Evolutionary conservation across 192 early-diverging fungal species (phyloP), one percentile per base, ranked within the genome.

Genomic region (Geosiphon pyriformis): DNA sequence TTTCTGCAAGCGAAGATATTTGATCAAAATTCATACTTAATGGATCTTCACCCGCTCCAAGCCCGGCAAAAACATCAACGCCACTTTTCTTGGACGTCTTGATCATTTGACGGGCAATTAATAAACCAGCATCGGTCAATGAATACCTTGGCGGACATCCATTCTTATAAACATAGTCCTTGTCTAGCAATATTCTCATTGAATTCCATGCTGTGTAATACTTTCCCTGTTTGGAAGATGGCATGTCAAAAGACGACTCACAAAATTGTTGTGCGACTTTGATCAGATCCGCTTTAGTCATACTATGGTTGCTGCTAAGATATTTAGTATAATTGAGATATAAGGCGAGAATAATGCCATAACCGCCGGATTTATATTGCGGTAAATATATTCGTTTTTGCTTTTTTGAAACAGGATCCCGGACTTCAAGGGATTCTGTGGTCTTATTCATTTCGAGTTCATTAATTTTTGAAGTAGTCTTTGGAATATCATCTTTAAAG

Each of bases 141-240:
- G 73, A 77, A 62, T 80, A 96, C 26, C 76, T 77, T 18, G 84
- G 65, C 4, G 85, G 85, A 58, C 76, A 78, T 2, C 86, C 82
- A 47, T 82, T 78, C 37, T 82, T 79, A 48, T 82, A 84, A 6
- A 88, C 85, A 46, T 90, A 73, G 23, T 80, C 84, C 20, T 92
- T 89, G 15, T 83, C 74, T 29, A 84, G 66, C 59, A 96, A 76
- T 0, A 82, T 91, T 60, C 82, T 86, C 75, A 95, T 91, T 10
- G 82, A 79, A 25, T 64, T 80, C 92, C 93, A 96, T 33, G 86
- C 92, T 0, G 88, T 87, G 69, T 90, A 92, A 56, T 70, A 61
- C 17, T 70, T 65, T n/a, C n/a, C n/a, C 0, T 85, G 81, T 11
- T 66, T 59, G 0, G 62, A 54, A 22, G 74, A 73, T 20, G 82